Percentiles rank a stretch among this genome's conserved stretches.
Evolutionary conservation across 1,284 basidiomycete genomes (phyloP).

Genomic region (Stereum hirsutum): DNA sequence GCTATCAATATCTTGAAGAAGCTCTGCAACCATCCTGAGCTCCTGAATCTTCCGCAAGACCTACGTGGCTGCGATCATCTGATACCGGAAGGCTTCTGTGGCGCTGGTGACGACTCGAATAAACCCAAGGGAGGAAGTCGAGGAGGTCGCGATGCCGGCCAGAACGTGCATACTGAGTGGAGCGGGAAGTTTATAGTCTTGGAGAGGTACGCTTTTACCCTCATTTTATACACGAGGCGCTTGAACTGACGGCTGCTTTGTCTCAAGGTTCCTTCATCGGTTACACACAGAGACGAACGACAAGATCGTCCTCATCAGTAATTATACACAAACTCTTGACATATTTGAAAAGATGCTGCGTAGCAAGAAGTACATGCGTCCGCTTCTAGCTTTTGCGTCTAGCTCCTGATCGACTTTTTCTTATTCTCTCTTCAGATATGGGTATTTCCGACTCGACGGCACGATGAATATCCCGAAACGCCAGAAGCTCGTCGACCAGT

Average conservation of each 20-base stretch:
- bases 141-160: slow-evolving; percentile 21
- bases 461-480: slow-evolving; percentile 92
- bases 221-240: background rate
- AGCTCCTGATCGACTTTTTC: background rate
- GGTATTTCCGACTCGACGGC: slow-evolving; percentile 88
- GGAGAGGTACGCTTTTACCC: slow-evolving; percentile 59
- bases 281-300: slow-evolving; percentile 80
- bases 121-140: slow-evolving; percentile 32
- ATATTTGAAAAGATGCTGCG: slow-evolving; percentile 85
- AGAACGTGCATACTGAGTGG: slow-evolving; percentile 67
- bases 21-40: slow-evolving; percentile 94
- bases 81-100: slow-evolving; percentile 79
- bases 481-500: slow-evolving; percentile 95
- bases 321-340: slow-evolving; percentile 97
- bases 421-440: slow-evolving; percentile 55
- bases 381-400: background rate
- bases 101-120: slow-evolving; percentile 31
- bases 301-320: slow-evolving; percentile 98
- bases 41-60: slow-evolving; percentile 84
- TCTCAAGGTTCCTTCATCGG: slow-evolving; percentile 73
- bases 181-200: slow-evolving; percentile 93
- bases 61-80: slow-evolving; percentile 78
- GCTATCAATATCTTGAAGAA: slow-evolving; percentile 97
- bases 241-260: too few species aligned
- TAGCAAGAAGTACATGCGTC: slow-evolving; percentile 58